Conservation (phyloP, 2,329 filamentous ascomycete species). For the Stagonosporopsis rhizophila region DNA sequence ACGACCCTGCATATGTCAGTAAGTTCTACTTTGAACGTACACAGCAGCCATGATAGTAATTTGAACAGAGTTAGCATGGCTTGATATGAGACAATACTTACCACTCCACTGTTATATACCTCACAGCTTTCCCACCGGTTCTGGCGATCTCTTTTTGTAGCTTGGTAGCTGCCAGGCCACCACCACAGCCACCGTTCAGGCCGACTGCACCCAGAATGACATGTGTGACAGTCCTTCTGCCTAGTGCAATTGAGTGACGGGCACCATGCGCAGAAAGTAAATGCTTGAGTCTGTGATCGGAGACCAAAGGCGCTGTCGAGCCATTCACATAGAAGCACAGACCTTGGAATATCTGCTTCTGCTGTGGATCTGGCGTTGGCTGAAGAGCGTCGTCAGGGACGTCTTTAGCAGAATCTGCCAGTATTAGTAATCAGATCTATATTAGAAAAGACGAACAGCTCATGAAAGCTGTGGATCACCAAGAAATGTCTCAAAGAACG, state of each 20-base stretch:
- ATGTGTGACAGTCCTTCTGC: slow-evolving; percentile 79
- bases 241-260: slow-evolving; percentile 72
- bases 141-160: slow-evolving; percentile 79
- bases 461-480: not conserved
- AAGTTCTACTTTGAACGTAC: not conserved
- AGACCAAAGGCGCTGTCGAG: slow-evolving; percentile 79
- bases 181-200: slow-evolving; percentile 64
- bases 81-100: slow-evolving; percentile 26
- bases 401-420: not conserved
- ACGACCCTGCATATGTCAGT: slow-evolving; percentile 66
- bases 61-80: not conserved
- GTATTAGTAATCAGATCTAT: not conserved
- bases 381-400: not conserved
- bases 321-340: slow-evolving; percentile 87
- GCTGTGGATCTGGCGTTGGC: slow-evolving; percentile 7
- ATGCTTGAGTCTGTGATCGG: slow-evolving; percentile 85
- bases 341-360: slow-evolving; percentile 68
- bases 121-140: slow-evolving; percentile 72
- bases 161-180: slow-evolving; percentile 78
- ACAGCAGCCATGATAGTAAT: not conserved
- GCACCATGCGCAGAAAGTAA: slow-evolving; percentile 78
- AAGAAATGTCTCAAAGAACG: not conserved
- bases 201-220: slow-evolving; percentile 71
- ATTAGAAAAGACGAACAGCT: not conserved
- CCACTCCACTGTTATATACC: slow-evolving; percentile 85